Base-by-base conservation (phyloP, 371 early-diverging fungal genomes). In the Encephalitozoon romaleae region DNA sequence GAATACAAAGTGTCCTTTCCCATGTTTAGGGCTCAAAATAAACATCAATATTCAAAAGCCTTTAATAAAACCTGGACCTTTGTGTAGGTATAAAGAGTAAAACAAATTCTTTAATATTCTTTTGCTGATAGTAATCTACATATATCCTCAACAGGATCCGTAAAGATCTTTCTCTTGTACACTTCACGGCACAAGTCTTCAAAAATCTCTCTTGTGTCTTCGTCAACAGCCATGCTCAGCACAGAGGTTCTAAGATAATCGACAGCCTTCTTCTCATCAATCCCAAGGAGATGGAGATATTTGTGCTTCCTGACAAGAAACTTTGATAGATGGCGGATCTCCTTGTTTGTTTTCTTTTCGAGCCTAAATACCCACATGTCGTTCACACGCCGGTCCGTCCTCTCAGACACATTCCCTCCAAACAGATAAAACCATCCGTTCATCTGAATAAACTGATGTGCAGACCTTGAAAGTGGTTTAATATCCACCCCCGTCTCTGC, bases 311-410 rank as follows among this genome's bases (percentile, higher is more conserved):
- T 34, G 4, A 75, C 25, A 6, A 51, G 43, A 12, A 75, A 28
- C 21, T 63, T 43, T 1, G 42, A 42, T 0, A 34, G 49, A 12
- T 38, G 30, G 21, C 41, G 21, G n/a, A 67, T 54, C 34, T 59
- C 63, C 9, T 70, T n/a, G 9, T 4, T 25, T 25, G 28, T 64
- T 34, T 28, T 42, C 47, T 69, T 69, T 18, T 54, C 59, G 4
- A 75, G 32, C 9, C 30, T 51, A 4, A 75, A 39, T 18, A 21
- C 49, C 76, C 76, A 75, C 41, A 75, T 67, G 43, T 75, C 76
- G 9, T 49, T 64, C 34, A 59, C 34, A 6, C 76, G 67, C 25
- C 45, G 43, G 59, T 68, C 68, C 1, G 32, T 49, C 26, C 25
- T 54, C 0, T 47, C 71, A 28, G 47, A 28, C 2, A 52, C 39